Evolutionary conservation across 2,329 filamentous ascomycete genomes (phyloP).

Genomic region (Xylariales sp.): DNA sequence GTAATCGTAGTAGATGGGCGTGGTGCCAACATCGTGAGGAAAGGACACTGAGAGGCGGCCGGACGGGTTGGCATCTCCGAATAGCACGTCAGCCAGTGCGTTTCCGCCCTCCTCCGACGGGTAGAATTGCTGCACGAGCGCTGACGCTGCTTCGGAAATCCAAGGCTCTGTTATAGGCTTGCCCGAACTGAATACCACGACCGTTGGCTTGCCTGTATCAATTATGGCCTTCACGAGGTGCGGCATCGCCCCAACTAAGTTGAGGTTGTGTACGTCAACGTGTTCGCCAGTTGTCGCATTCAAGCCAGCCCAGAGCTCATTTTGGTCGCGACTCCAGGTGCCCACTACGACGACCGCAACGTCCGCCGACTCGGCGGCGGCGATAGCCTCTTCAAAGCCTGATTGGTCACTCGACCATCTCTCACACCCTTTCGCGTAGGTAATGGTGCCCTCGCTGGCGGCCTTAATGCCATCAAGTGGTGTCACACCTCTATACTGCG

Average conservation of each 20-base stretch:
- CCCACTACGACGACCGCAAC: constrained; percentile 79
- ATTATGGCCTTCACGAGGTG: constrained; percentile 74
- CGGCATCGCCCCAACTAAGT: constrained; percentile 77
- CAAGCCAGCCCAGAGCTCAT: constrained; percentile 74
- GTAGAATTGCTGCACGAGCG: constrained; percentile 80
- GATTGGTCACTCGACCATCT: constrained; percentile 78
- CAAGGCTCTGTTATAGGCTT: constrained; percentile 80
- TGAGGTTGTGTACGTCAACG: constrained; percentile 72
- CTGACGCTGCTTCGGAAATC: constrained; percentile 73
- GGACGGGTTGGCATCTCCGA: constrained; percentile 72
- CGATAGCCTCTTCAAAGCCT: constrained; percentile 74
- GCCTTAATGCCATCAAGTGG: constrained; percentile 76
- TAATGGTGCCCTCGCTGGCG: constrained; percentile 69
- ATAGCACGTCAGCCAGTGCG: constrained; percentile 74
- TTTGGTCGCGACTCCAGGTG: constrained; percentile 80
- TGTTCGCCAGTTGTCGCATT: constrained; percentile 83
- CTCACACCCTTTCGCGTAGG: constrained; percentile 77
- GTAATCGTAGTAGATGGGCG: constrained; percentile 79
- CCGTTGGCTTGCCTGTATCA: constrained; percentile 73
- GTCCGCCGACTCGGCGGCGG: constrained; percentile 73
- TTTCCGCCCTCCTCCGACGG: constrained; percentile 75
- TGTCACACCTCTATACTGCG: constrained; percentile 73
- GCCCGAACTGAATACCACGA: constrained; percentile 75
- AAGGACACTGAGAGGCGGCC: constrained; percentile 75
- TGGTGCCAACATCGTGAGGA: constrained; percentile 73